Conservation (phyloP, 1,284 basidiomycete genomes). For the Sutorius eximius region DNA sequence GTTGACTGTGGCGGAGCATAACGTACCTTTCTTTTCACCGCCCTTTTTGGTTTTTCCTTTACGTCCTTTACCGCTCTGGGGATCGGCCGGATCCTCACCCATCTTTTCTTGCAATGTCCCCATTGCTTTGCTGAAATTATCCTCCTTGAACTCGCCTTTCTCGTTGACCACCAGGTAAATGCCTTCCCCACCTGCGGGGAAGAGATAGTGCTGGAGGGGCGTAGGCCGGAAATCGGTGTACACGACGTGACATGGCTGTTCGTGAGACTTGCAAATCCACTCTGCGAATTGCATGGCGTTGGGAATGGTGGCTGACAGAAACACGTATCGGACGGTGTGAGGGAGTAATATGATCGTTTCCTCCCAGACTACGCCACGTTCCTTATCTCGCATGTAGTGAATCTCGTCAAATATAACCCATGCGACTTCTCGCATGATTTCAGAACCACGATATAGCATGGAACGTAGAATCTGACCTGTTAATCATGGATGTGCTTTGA, state of each 20-base stretch:
- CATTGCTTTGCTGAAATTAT: constrained; percentile 99
- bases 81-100: constrained; percentile 93
- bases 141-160: constrained; percentile 94
- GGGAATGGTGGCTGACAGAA: constrained; percentile 99
- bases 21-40: constrained; percentile 82
- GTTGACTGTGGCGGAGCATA: background rate
- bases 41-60: constrained; percentile 92
- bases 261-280: constrained; percentile 97
- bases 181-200: constrained; percentile 94
- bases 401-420: constrained; percentile 99
- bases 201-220: constrained; percentile 97
- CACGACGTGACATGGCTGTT: constrained; percentile 98
- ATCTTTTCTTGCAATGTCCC: constrained; percentile 81
- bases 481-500: background rate
- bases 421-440: constrained; percentile 99
- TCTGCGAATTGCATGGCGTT: constrained; percentile 99
- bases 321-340: constrained; percentile 95
- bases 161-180: constrained; percentile 99
- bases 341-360: constrained; percentile 97
- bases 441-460: constrained; percentile 98
- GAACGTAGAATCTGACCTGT: constrained; percentile 86
- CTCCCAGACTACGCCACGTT: constrained; percentile 86
- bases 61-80: constrained; percentile 76
- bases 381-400: constrained; percentile 99
- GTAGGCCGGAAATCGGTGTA: constrained; percentile 99